phyloP scores from a whole-genome alignment of 2,329 filamentous ascomycete genomes.

The Cytospora mali region DNA sequence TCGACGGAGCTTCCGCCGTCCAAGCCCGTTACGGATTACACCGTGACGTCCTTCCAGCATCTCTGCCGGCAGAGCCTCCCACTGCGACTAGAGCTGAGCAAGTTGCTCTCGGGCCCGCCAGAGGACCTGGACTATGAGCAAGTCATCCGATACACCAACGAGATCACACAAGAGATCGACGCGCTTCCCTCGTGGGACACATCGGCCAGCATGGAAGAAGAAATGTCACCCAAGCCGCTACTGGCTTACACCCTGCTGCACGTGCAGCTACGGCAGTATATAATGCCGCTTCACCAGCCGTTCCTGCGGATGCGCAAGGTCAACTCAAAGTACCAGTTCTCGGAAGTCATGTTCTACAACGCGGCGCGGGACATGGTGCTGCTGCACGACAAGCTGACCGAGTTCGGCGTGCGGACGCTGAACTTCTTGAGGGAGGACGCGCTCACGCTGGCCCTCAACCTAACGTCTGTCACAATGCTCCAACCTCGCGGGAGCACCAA shows the following conservation, averaged over 20 bases:
- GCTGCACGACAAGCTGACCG: constrained; percentile 62
- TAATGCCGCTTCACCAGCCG: constrained; percentile 63
- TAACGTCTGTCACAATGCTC: constrained; percentile 63
- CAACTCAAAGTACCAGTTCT: constrained; percentile 64
- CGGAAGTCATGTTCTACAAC: constrained; percentile 66
- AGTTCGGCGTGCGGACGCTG: constrained; percentile 60
- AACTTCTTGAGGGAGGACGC: constrained; percentile 64
- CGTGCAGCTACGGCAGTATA: constrained; percentile 63
- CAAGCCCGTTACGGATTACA: constrained; percentile 56
- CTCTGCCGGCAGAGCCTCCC: constrained; percentile 58
- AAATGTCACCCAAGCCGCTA: constrained; percentile 51
- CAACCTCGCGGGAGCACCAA: constrained; percentile 61
- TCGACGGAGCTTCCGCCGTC: constrained; percentile 54
- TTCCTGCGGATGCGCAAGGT: constrained; percentile 62
- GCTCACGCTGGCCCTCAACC: constrained; percentile 61
- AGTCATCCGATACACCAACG: constrained; percentile 62
- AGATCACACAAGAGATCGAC: constrained; percentile 63
- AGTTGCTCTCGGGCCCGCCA: constrained; percentile 56
- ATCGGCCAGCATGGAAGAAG: constrained; percentile 40
- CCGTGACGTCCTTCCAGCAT: constrained; percentile 61
- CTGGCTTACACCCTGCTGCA: constrained; percentile 63
- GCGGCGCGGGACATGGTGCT: constrained; percentile 63
- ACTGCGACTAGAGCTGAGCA: constrained; percentile 59
- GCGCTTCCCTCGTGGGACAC: constrained; percentile 59
- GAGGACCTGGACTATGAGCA: constrained; percentile 63